Base-by-base conservation (phyloP, 495 filamentous ascomycete genomes). In the Lophiostoma macrostomum region DNA sequence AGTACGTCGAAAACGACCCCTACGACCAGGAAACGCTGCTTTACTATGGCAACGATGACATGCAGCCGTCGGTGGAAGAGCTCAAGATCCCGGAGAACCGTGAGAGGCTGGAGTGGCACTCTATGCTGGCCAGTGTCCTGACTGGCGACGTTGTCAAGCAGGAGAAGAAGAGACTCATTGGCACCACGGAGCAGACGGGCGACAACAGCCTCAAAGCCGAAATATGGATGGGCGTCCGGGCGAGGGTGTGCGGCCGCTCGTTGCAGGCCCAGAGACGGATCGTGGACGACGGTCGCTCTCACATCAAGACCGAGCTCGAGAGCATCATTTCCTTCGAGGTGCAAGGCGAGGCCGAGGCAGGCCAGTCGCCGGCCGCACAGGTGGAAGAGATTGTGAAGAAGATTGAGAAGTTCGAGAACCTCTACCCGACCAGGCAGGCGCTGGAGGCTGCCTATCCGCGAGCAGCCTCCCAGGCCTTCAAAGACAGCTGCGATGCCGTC, bases 131-230 rank as follows among this genome's bases (percentile, higher is more conserved):
- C 23, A 91, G 89, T 1, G 93, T 98, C 3, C 71, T 98, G 58
- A 97, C 91, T 29, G 93, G 93, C 43, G 93, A 98, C 68, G 94
- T 98, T 10, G 91, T 98, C 19, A 87, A 88, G 57, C 93, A 98
- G 68, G 93, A 98, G 73, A 98, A 97, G 73, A 93, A 95, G 64
- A 81, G 93, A 25, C 71, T 98, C 58, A 89, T 91, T 61, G 93
- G 90, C 14, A 81, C 86, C 19, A 76, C 81, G 6, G 93, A 96
- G 57, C 80, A 85, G 45, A 79, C 84, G 45, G 82, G 81, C 30
- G 85, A 87, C 50, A 76, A 79, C 34, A 79, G 83, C 14, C 74
- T 90, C 58, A 88, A 86, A 62, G 78, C 80, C 23, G 94, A 96
- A 55, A 79, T 97, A 23, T 98, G 94, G 90, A 71, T 96, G 23